Evolutionary conservation across 495 filamentous ascomycete species (phyloP), one percentile per base, ranked within the genome.

Genomic region (Penicillium manginii): DNA sequence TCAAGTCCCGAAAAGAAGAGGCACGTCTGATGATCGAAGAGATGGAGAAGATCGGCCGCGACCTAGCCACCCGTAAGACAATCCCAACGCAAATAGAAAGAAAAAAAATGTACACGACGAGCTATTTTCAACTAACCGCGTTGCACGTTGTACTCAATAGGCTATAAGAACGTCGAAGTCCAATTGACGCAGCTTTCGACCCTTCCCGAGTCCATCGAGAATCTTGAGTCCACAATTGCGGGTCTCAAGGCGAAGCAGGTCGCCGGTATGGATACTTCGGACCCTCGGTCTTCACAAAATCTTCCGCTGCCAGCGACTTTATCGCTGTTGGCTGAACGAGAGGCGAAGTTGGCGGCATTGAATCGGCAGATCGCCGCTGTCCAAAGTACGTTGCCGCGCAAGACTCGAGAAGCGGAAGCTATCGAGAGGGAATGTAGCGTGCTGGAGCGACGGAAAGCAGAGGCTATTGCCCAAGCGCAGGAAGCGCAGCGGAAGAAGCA

Each of bases 401-500:
- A 91, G 74, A 83, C 81, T 45, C 84, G 86, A 62, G 90, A 93
- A 69, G 62, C 90, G 15, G 89, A 91, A 66, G 77, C 83, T 35
- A 69, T 93, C 64, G 83, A 89, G 70, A 82, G 83, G 18, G 93
- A 96, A 71, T 63, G 94, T 46, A 69, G 77, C 49, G 85, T 83
- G 19, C 72, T 96, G 57, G 90, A 96, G 73, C 78, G 78, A 56
- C 85, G 88, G 71, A 90, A 86, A 73, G 75, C 82, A 42, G 87
- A 86, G 35, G 85, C 83, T 48, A 81, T 85, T 52, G 73, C 80
- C 43, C 87, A 89, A 48, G 93, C 92, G 17, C 84, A 80, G 55
- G 93, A 98, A 68, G 93, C 92, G 4, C 83, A 85, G 65, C 81
- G 88, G 63, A 87, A 90, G 72, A 91, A 88, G 71, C 88, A 91